Conservation (phyloP, 1,139 yeast species). For the Sugiyamaella paludigena region DNA sequence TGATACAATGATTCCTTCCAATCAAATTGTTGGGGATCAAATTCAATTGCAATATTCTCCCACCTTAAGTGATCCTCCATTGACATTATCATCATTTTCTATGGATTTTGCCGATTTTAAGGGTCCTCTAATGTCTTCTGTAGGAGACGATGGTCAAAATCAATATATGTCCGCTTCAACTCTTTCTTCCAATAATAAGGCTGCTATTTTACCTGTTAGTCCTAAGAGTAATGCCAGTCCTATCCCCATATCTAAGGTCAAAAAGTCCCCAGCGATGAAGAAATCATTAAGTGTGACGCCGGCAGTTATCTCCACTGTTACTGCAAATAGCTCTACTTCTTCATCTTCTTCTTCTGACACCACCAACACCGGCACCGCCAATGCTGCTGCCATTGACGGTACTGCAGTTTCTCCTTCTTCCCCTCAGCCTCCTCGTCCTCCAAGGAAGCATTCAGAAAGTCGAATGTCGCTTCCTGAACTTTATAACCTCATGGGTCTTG, state of each 20-base stretch:
- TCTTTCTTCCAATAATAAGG: background rate
- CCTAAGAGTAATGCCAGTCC: conserved; percentile 9
- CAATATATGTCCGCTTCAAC: background rate
- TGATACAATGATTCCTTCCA: background rate
- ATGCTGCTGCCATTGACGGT: background rate
- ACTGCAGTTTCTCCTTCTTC: background rate
- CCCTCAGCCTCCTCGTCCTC: conserved; percentile 3
- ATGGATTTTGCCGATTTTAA: conserved; percentile 10
- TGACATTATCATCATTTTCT: conserved; percentile 6
- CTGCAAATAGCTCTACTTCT: background rate
- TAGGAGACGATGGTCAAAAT: background rate
- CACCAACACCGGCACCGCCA: background rate
- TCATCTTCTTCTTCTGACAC: background rate
- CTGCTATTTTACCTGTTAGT: conserved; percentile 6
- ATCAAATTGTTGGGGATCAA: background rate
- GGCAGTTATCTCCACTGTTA: background rate
- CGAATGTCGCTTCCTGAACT: conserved; percentile 57
- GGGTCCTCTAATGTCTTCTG: conserved; percentile 3
- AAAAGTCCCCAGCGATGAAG: background rate
- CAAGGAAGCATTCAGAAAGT: conserved; percentile 48
- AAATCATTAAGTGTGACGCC: background rate
- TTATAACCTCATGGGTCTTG: conserved; percentile 53
- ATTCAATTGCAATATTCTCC: conserved; percentile 6
- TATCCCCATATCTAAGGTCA: background rate
- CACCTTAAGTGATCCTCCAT: conserved; percentile 1